These are phyloP conservation scores for Herpotrichia juniperi DNA, from an alignment of 2,329 filamentous ascomycete species.

Conservation along the genomic window DNA sequence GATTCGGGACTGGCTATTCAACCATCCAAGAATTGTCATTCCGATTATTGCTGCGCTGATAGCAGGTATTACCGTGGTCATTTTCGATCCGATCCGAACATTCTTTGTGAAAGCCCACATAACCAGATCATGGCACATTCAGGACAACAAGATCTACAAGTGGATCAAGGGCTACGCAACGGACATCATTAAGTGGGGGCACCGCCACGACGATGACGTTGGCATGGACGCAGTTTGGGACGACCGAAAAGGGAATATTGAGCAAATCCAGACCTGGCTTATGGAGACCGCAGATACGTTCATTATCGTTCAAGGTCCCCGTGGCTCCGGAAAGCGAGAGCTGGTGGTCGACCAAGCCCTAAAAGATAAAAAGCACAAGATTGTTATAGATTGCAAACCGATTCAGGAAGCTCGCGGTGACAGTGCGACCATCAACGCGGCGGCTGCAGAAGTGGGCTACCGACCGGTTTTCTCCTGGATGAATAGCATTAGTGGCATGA, in stretches of 20 bases:
- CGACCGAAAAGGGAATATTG: constrained; percentile 80
- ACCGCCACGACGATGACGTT: constrained; percentile 66
- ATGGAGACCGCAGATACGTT: constrained; percentile 90
- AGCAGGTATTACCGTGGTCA: constrained; percentile 80
- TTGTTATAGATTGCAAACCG: constrained; percentile 90
- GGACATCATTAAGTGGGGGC: constrained; percentile 67
- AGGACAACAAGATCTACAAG: constrained; percentile 74
- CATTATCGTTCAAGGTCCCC: constrained; percentile 89
- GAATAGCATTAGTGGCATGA: constrained; percentile 89
- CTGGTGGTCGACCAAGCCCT: constrained; percentile 85
- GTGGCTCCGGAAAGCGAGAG: constrained; percentile 89
- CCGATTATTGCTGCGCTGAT: constrained; percentile 81
- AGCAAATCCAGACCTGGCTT: constrained; percentile 83
- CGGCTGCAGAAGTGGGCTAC: constrained; percentile 86
- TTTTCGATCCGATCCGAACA: constrained; percentile 93
- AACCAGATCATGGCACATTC: constrained; percentile 75
- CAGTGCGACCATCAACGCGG: constrained; percentile 78
- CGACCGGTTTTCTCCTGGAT: constrained; percentile 94
- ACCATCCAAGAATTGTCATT: constrained; percentile 86
- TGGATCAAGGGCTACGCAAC: constrained; percentile 80
- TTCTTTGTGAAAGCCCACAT: constrained; percentile 92
- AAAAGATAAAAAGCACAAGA: constrained; percentile 74
- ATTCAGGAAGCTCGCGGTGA: constrained; percentile 92
- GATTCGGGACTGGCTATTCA: constrained; percentile 85
- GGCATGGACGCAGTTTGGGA: constrained; percentile 85